These are phyloP conservation scores for Dendrostoma leiphaemia DNA, from an alignment of 2,329 filamentous ascomycete species.

Conservation along the genomic window DNA sequence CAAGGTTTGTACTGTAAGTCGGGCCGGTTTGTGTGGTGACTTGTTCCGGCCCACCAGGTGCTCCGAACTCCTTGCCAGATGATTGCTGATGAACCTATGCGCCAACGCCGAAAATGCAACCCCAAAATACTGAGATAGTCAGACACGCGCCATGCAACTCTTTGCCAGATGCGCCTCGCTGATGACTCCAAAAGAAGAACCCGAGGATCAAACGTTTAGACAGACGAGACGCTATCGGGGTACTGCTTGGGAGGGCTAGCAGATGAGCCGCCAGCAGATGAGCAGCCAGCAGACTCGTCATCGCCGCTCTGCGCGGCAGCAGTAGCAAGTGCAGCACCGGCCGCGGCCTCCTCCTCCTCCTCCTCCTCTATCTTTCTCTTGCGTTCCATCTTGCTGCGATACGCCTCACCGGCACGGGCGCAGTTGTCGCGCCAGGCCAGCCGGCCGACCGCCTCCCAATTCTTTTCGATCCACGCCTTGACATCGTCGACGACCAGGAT, in stretches of 20 bases:
- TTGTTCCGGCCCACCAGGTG: too few species aligned
- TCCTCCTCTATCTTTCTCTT: background rate
- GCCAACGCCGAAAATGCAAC: too few species aligned
- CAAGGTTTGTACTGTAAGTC: too few species aligned
- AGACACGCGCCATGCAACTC: too few species aligned
- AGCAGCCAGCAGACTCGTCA: background rate
- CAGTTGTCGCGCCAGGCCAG: slow-evolving; percentile 22
- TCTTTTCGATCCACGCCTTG: slow-evolving; percentile 36
- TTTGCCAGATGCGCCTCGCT: background rate
- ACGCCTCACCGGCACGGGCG: slow-evolving; percentile 14
- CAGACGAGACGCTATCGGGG: background rate
- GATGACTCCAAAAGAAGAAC: background rate
- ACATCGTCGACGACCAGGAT: slow-evolving; percentile 43
- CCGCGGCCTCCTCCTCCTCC: background rate
- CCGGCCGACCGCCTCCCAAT: slow-evolving; percentile 34
- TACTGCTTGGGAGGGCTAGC: background rate
- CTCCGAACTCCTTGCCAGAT: background rate
- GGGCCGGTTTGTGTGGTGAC: too few species aligned
- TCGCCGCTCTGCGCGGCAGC: background rate
- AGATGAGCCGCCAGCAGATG: background rate
- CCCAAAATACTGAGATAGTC: background rate
- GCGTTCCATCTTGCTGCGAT: slow-evolving; percentile 8
- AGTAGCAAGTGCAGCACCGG: background rate
- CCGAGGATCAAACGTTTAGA: background rate
- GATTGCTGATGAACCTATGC: background rate